Conservation (phyloP, 257 asterid species). For the Plantago ovata region DNA sequence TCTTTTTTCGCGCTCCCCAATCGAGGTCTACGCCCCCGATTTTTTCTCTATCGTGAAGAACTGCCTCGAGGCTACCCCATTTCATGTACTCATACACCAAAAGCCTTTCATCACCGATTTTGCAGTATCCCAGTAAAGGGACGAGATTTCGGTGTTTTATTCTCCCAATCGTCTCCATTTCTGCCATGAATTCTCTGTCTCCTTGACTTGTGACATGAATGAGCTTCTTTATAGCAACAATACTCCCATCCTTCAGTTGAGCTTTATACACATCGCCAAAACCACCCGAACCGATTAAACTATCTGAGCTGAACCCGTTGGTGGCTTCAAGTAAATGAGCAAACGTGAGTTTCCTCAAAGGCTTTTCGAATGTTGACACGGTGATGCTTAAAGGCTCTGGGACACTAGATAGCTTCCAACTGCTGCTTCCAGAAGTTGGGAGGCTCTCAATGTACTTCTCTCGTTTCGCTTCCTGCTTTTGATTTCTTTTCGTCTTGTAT, state of each 20-base stretch:
- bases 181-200: slow-evolving; percentile 94
- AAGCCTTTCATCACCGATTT: slow-evolving; percentile 87
- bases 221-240: slow-evolving; percentile 88
- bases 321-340: slow-evolving; percentile 90
- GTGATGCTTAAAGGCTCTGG: slow-evolving; percentile 93
- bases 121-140: slow-evolving; percentile 79
- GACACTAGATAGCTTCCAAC: slow-evolving; percentile 80
- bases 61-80: slow-evolving; percentile 86
- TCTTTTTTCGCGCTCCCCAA: slow-evolving; percentile 74
- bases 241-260: slow-evolving; percentile 59
- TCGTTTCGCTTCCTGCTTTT: slow-evolving; percentile 48
- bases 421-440: slow-evolving; percentile 83
- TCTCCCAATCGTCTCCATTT: slow-evolving; percentile 96
- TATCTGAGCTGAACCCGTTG: slow-evolving; percentile 75
- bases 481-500: slow-evolving; percentile 38
- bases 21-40: slow-evolving; percentile 38
- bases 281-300: slow-evolving; percentile 93
- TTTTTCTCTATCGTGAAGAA: slow-evolving; percentile 53
- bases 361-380: slow-evolving; percentile 89
- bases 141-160: slow-evolving; percentile 89
- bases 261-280: slow-evolving; percentile 98
- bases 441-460: slow-evolving; percentile 91
- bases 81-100: slow-evolving; percentile 89
- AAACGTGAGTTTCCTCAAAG: slow-evolving; percentile 77
- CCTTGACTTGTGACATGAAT: slow-evolving; percentile 85